These are phyloP conservation scores for Sporothrix globosa DNA, from an alignment of 2,329 filamentous ascomycete species.

Conservation along the genomic window DNA sequence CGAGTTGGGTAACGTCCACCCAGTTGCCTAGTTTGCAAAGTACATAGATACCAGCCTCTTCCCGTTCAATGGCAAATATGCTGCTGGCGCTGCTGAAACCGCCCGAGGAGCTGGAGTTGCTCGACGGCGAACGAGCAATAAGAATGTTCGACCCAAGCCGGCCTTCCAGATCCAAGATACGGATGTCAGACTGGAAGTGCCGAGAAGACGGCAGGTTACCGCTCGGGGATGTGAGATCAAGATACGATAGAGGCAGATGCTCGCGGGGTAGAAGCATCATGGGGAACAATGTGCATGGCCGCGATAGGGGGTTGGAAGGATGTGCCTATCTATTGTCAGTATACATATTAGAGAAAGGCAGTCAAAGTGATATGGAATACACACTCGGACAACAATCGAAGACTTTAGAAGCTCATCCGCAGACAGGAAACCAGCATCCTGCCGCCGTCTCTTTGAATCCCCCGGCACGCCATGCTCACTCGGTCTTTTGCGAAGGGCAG, in stretches of 20 bases:
- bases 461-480: conserved; percentile 41
- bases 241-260: conserved; percentile 61
- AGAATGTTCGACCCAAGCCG: conserved; percentile 63
- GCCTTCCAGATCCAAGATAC: conserved; percentile 65
- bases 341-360: not conserved
- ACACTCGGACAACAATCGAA: conserved; percentile 58
- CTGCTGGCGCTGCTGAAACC: conserved; percentile 41
- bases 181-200: conserved; percentile 64
- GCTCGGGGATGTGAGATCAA: conserved; percentile 60
- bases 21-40: conserved; percentile 70
- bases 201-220: conserved; percentile 57
- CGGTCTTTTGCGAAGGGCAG: conserved; percentile 38
- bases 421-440: conserved; percentile 40
- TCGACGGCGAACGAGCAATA: conserved; percentile 62
- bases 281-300: conserved; percentile 61
- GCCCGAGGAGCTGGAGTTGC: conserved; percentile 36
- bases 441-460: conserved; percentile 32
- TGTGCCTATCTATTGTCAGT: conserved; percentile 51
- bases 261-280: conserved; percentile 66
- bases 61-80: conserved; percentile 67
- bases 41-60: conserved; percentile 63
- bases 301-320: conserved; percentile 56
- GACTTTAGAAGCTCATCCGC: conserved; percentile 58
- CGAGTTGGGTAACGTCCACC: conserved; percentile 63
- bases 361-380: not conserved